Percentiles rank a stretch among this genome's conserved stretches.
phyloP scores from a whole-genome alignment of 2,329 filamentous ascomycete genomes.

The Scleromitrula shiraiana region DNA sequence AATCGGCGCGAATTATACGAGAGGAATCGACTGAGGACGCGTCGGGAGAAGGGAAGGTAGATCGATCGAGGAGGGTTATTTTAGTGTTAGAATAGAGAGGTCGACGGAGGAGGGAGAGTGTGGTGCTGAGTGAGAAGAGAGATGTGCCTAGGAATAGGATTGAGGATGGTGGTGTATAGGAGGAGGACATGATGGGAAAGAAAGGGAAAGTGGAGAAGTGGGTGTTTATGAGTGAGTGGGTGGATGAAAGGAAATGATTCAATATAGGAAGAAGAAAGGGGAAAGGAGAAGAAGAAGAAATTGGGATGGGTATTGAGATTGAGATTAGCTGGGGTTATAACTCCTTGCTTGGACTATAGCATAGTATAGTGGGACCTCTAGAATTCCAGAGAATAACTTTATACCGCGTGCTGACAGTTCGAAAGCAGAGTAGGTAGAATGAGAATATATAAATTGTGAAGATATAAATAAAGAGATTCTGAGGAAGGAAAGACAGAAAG shows the following conservation, averaged over 20 bases:
- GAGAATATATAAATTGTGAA: no score
- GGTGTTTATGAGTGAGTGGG: background rate
- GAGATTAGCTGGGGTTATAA: background rate
- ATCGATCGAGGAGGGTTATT: constrained; percentile 54
- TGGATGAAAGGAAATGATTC: background rate
- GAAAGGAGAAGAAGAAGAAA: background rate
- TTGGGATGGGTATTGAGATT: background rate
- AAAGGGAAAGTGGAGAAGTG: no score
- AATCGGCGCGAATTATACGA: constrained; percentile 65
- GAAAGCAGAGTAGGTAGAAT: no score
- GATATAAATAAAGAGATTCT: no score
- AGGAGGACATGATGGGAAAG: background rate
- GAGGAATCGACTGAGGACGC: constrained; percentile 55
- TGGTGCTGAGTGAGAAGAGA: constrained; percentile 54
- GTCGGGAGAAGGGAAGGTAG: constrained; percentile 50
- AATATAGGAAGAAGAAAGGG: background rate
- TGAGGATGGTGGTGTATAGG: constrained; percentile 32
- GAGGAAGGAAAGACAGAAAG: background rate
- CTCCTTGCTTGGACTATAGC: background rate
- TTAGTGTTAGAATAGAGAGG: constrained; percentile 40
- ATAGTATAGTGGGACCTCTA: no score
- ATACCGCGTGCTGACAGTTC: no score
- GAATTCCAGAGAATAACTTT: no score
- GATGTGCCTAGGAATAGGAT: constrained; percentile 60
- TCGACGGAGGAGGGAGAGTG: constrained; percentile 60